Conservation (phyloP, 208 protist genomes). For the Leishmania gerbilli region DNA sequence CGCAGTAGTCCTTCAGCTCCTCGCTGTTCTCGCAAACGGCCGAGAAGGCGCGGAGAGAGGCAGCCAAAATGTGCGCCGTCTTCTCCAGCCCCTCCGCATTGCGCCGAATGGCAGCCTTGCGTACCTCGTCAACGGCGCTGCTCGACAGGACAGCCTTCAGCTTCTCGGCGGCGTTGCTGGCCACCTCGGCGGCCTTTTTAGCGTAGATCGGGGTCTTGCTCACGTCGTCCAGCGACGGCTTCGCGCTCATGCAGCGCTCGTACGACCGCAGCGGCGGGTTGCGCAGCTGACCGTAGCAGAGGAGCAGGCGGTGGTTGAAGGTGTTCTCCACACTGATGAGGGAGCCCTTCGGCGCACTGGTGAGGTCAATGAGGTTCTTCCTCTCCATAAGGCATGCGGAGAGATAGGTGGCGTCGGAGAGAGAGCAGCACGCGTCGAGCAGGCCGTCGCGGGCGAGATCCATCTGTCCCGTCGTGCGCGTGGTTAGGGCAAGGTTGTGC, state of each 20-base stretch:
- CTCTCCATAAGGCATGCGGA: conserved; percentile 73
- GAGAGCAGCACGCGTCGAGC: conserved; percentile 59
- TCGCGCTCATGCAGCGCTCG: conserved; percentile 59
- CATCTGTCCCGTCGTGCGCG: conserved; percentile 42
- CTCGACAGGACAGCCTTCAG: conserved; percentile 43
- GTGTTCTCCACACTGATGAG: conserved; percentile 66
- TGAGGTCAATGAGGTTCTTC: conserved; percentile 74
- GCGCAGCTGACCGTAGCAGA: conserved; percentile 68
- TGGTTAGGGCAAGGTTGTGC: conserved; percentile 80
- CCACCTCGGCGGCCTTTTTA: conserved; percentile 58
- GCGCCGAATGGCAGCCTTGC: conserved; percentile 34
- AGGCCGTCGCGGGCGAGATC: conserved; percentile 47
- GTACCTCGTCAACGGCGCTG: conserved; percentile 36
- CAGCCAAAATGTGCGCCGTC: conserved; percentile 48
- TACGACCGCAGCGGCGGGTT: conserved; percentile 78
- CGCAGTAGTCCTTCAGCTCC: conserved; percentile 48
- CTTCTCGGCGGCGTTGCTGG: conserved; percentile 54
- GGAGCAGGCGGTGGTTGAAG: conserved; percentile 83
- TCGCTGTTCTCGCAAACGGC: conserved; percentile 54
- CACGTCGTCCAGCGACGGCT: conserved; percentile 44
- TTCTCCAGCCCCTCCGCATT: conserved; percentile 53
- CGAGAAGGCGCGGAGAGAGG: conserved; percentile 50
- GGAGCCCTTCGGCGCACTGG: conserved; percentile 42
- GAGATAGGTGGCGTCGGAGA: conserved; percentile 74
- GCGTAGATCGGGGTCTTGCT: conserved; percentile 50